phyloP scores from a whole-genome alignment of 1,139 yeast genomes.

The Blastobotrys elegans region DNA sequence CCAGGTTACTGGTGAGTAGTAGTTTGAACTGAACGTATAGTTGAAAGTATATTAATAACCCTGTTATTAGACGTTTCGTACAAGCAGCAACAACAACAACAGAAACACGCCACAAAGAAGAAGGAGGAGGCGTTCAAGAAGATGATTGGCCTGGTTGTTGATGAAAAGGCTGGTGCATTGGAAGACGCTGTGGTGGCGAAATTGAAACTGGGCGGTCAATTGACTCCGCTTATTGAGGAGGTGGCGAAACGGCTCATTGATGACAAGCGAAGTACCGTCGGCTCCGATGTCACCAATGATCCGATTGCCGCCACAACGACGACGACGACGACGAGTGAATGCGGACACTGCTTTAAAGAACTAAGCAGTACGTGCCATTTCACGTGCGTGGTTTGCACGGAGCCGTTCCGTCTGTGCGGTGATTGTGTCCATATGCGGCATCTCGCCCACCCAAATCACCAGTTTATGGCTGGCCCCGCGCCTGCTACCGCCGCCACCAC shows the following conservation, averaged over 20 bases:
- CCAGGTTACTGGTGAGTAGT: constrained; percentile 12
- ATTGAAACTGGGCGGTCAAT: background rate
- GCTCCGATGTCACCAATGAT: too few species aligned
- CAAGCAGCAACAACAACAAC: too few species aligned
- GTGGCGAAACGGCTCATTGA: background rate
- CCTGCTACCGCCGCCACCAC: background rate
- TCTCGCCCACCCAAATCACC: background rate
- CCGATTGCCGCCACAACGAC: too few species aligned
- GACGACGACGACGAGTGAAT: background rate
- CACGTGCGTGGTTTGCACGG: too few species aligned
- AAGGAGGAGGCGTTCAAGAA: background rate
- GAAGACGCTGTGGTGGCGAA: background rate
- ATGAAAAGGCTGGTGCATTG: background rate
- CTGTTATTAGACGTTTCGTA: too few species aligned
- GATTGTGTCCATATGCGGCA: background rate
- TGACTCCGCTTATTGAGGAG: background rate
- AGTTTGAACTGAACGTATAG: too few species aligned
- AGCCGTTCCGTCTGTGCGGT: background rate
- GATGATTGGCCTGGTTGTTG: background rate
- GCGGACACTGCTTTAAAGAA: background rate
- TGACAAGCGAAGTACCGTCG: too few species aligned
- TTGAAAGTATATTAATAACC: too few species aligned
- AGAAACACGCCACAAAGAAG: too few species aligned
- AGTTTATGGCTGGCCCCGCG: background rate
- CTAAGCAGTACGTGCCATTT: background rate